phyloP scores from a whole-genome alignment of 2,329 filamentous ascomycete genomes.

The Aureobasidium pullulans region DNA sequence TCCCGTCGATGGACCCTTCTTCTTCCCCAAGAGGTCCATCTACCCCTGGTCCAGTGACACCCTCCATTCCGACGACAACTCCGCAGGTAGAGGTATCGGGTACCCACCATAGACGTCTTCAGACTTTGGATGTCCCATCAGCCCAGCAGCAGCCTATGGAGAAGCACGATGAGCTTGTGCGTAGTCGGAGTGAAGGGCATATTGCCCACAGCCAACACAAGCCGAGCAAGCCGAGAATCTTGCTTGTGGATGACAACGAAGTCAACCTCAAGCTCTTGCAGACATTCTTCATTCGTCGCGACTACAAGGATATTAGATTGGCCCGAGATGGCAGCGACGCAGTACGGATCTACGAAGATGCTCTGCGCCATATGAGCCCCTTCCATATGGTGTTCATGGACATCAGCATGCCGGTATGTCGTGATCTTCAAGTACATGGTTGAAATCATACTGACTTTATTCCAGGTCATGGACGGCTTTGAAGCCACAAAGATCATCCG shows the following conservation, averaged over 20 bases:
- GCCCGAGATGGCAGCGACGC: slow-evolving; percentile 10
- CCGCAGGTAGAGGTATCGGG: not conserved
- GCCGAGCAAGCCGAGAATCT: slow-evolving; percentile 4
- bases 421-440: too few relatives aligned
- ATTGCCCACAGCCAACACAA: not conserved
- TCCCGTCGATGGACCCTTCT: not conserved
- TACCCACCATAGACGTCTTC: not conserved
- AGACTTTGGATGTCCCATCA: not conserved
- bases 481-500: slow-evolving; percentile 28
- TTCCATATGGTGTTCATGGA: slow-evolving; percentile 15
- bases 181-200: not conserved
- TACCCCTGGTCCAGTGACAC: not conserved
- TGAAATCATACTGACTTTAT: not conserved
- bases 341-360: not conserved
- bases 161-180: not conserved
- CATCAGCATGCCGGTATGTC: slow-evolving; percentile 10
- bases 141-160: not conserved
- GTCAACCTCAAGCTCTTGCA: slow-evolving; percentile 20
- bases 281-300: slow-evolving; percentile 13
- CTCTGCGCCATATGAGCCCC: not conserved
- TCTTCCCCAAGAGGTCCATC: not conserved
- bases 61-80: not conserved
- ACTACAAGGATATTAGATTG: not conserved
- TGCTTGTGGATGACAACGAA: slow-evolving; percentile 22
- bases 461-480: slow-evolving; percentile 20